Evolutionary conservation across 176 grass and related monocot genomes (phyloP).

Genomic region (Avena insularis): DNA sequence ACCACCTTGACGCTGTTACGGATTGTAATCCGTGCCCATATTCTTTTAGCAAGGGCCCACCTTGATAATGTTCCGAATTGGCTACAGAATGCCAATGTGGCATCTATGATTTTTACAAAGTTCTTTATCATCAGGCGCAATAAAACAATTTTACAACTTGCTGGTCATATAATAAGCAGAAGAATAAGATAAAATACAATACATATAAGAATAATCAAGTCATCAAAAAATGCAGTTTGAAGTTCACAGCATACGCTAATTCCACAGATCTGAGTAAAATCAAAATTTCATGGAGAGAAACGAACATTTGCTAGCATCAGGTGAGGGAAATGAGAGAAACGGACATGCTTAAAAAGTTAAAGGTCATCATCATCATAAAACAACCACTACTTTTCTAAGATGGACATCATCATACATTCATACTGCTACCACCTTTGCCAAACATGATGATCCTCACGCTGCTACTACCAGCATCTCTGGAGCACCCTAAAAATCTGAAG

Average conservation of each 20-base stretch:
- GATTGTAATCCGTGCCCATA: background rate
- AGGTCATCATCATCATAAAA: background rate
- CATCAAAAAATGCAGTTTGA: background rate
- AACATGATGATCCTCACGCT: background rate
- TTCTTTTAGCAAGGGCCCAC: background rate
- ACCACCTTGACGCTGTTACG: background rate
- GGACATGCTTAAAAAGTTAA: constrained; percentile 10
- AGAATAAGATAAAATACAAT: no score
- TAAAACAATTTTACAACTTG: background rate
- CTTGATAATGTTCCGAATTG: background rate
- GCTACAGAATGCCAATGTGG: background rate
- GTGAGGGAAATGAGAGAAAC: background rate
- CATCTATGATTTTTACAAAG: background rate
- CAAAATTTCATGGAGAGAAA: background rate
- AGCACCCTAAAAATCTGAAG: background rate
- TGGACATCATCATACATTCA: background rate
- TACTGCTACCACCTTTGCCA: background rate
- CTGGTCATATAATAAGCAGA: background rate
- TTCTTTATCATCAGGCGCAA: background rate
- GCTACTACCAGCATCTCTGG: background rate
- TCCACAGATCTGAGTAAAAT: background rate
- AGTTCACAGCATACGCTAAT: background rate
- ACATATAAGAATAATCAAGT: background rate
- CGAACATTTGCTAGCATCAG: background rate
- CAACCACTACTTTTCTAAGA: background rate